These are phyloP conservation scores for Penicillium antarcticum DNA, from an alignment of 495 filamentous ascomycete species.

Conservation along the genomic window DNA sequence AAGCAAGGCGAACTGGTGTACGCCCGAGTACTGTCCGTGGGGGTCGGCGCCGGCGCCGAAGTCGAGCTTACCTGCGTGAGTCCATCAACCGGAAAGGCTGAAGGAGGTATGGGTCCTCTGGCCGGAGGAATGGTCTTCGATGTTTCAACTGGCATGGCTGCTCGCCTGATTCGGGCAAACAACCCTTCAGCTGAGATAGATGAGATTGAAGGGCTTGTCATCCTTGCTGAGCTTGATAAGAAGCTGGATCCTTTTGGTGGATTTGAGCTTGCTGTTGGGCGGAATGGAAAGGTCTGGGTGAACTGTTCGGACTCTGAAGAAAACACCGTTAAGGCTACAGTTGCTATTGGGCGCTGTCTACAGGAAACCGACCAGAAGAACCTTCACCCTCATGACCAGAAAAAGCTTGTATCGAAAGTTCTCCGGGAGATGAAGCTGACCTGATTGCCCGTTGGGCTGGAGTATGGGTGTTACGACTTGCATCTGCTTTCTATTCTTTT, in stretches of 20 bases:
- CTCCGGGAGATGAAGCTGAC: slow-evolving; percentile 48
- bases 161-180: slow-evolving; percentile 58
- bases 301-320: slow-evolving; percentile 60
- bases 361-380: slow-evolving; percentile 67
- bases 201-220: slow-evolving; percentile 57
- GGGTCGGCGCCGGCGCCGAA: slow-evolving; percentile 75
- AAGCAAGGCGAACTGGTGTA: slow-evolving; percentile 75
- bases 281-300: slow-evolving; percentile 93
- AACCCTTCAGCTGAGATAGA: slow-evolving; percentile 60
- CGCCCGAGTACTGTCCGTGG: slow-evolving; percentile 66
- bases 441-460: slow-evolving; percentile 11
- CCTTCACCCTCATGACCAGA: slow-evolving; percentile 69
- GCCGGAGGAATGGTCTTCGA: slow-evolving; percentile 85
- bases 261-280: slow-evolving; percentile 94
- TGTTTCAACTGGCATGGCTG: slow-evolving; percentile 74
- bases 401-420: slow-evolving; percentile 70
- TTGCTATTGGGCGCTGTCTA: slow-evolving; percentile 79
- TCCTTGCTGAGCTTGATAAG: slow-evolving; percentile 81
- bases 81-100: slow-evolving; percentile 78
- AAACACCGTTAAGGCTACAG: slow-evolving; percentile 54
- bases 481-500: not conserved
- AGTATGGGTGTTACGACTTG: not conserved
- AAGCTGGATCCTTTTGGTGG: slow-evolving; percentile 57
- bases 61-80: slow-evolving; percentile 88
- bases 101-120: slow-evolving; percentile 84